These are phyloP conservation scores for Penicillium simplicissimum DNA, from an alignment of 495 filamentous ascomycete species.

Conservation along the genomic window DNA sequence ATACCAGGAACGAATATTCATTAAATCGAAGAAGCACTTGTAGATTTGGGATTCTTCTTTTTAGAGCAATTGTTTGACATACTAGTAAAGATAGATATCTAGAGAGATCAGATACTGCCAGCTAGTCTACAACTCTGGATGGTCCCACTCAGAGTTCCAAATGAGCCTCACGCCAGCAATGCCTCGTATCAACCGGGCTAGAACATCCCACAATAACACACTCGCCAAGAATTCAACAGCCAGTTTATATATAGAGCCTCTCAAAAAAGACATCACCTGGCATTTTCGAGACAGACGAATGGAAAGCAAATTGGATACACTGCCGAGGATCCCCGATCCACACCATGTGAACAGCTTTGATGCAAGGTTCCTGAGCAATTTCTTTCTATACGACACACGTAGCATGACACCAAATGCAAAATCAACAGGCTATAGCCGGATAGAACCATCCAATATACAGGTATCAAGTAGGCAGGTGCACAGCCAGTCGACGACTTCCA, in stretches of 20 bases:
- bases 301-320: background rate
- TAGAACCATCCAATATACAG: background rate
- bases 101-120: background rate
- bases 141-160: background rate
- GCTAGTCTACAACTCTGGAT: background rate
- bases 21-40: no score
- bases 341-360: background rate
- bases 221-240: background rate
- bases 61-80: background rate
- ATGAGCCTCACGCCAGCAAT: background rate
- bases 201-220: background rate
- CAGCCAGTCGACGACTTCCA: background rate
- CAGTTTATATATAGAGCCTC: background rate
- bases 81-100: background rate
- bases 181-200: background rate
- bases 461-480: background rate
- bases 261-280: background rate
- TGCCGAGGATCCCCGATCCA: background rate
- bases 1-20: no score
- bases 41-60: no score
- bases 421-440: background rate
- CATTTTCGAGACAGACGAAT: background rate
- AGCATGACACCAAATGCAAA: background rate
- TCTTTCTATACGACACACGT: background rate
- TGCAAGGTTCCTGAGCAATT: background rate